Evolutionary conservation across 495 filamentous ascomycete genomes (phyloP).

Genomic region (Penicillium steckii): DNA sequence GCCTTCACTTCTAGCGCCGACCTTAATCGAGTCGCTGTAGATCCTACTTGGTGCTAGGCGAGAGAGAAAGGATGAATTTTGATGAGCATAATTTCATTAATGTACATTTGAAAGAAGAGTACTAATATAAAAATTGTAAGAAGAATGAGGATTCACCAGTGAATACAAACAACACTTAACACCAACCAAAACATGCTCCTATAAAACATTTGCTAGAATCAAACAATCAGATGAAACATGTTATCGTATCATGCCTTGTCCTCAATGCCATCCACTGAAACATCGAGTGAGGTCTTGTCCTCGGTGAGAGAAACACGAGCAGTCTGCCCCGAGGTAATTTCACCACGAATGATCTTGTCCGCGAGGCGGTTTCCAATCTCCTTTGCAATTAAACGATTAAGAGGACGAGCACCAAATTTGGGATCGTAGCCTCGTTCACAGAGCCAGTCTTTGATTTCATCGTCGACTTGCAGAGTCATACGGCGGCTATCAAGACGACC

Average conservation of each 20-base stretch:
- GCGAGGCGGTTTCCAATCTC: slow-evolving; percentile 86
- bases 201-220: slow-evolving; percentile 1
- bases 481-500: slow-evolving; percentile 79
- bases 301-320: slow-evolving; percentile 65
- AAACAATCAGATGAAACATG: no score
- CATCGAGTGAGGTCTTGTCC: slow-evolving; percentile 35
- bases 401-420: slow-evolving; percentile 85
- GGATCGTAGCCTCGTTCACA: slow-evolving; percentile 87
- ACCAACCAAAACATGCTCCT: slow-evolving; percentile 1
- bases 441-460: slow-evolving; percentile 78
- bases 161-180: slow-evolving; percentile 6
- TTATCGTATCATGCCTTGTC: slow-evolving; percentile 17
- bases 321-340: slow-evolving; percentile 70
- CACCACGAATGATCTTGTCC: slow-evolving; percentile 85
- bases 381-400: slow-evolving; percentile 87
- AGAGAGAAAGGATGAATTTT: neutral
- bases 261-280: slow-evolving; percentile 20
- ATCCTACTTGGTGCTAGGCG: no score
- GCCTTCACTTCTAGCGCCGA: neutral
- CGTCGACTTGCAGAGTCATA: slow-evolving; percentile 70
- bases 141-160: neutral
- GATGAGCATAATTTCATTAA: slow-evolving; percentile 7
- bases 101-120: slow-evolving; percentile 7
- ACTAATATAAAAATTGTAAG: neutral
- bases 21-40: no score